Conservation (phyloP, 371 early-diverging fungal genomes). For the Conidiobolus incongruus region DNA sequence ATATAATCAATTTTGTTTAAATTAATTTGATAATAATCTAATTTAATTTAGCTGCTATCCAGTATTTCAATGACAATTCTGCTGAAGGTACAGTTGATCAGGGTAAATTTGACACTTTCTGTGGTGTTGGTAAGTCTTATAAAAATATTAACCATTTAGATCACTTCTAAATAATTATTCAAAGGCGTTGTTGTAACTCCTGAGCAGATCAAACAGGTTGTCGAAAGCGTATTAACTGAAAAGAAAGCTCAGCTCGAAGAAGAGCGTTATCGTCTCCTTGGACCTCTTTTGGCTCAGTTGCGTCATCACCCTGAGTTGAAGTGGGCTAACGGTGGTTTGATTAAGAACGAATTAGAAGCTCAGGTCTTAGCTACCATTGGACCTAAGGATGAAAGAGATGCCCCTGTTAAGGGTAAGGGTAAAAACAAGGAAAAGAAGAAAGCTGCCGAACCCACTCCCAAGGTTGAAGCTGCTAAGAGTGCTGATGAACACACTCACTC, state of each 20-base stretch:
- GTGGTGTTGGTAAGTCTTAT: constrained; percentile 68
- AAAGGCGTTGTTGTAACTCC: constrained; percentile 55
- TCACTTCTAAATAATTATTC: not conserved
- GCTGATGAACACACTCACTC: not conserved
- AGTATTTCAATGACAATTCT: constrained; percentile 36
- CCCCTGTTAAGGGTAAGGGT: constrained; percentile 30
- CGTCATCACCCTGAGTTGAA: constrained; percentile 40
- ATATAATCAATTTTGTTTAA: not conserved
- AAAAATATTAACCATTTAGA: not conserved
- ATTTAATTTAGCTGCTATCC: constrained; percentile 55
- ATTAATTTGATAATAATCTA: not conserved
- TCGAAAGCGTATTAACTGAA: constrained; percentile 28
- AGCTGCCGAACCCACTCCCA: constrained; percentile 4
- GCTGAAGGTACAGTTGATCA: constrained; percentile 18
- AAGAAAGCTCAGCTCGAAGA: constrained; percentile 43
- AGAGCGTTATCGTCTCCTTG: constrained; percentile 66
- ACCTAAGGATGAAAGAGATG: constrained; percentile 89
- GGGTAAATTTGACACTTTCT: constrained; percentile 46
- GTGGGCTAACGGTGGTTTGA: constrained; percentile 75
- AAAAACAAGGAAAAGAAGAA: constrained; percentile 13
- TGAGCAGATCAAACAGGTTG: constrained; percentile 27
- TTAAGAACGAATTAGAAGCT: constrained; percentile 72
- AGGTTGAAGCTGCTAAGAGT: constrained; percentile 4
- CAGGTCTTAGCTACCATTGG: constrained; percentile 66
- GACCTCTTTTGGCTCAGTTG: constrained; percentile 44